Conservation (phyloP, 2,329 filamentous ascomycete species). For the Corinectria fuckeliana region DNA sequence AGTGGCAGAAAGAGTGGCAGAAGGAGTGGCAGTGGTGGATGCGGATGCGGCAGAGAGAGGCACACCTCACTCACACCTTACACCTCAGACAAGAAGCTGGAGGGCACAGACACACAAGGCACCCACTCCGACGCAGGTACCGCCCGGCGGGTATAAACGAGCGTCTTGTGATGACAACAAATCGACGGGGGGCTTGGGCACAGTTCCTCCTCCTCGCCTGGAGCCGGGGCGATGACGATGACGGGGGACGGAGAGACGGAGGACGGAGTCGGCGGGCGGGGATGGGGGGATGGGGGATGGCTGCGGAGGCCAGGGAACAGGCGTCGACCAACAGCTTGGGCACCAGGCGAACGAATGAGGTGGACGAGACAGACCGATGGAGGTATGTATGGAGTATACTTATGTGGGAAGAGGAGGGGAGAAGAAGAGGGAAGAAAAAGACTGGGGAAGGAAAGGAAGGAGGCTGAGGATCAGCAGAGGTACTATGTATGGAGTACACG, state of each 20-base stretch:
- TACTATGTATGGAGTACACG: constrained; percentile 23
- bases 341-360: constrained; percentile 29
- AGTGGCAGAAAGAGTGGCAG: too few relatives aligned
- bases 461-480: constrained; percentile 30
- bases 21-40: background rate
- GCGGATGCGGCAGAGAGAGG: constrained; percentile 13
- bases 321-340: constrained; percentile 26
- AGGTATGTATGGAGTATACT: constrained; percentile 20
- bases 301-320: constrained; percentile 25
- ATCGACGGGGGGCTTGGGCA: background rate
- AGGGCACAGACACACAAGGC: constrained; percentile 19
- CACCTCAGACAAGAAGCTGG: constrained; percentile 8
- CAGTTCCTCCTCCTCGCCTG: constrained; percentile 1
- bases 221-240: constrained; percentile 12
- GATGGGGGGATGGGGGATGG: constrained; percentile 9
- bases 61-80: constrained; percentile 13
- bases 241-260: background rate
- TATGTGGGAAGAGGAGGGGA: constrained; percentile 28
- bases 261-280: background rate
- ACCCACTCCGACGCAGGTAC: constrained; percentile 20
- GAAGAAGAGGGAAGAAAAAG: constrained; percentile 22
- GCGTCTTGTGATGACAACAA: constrained; percentile 9
- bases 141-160: constrained; percentile 18
- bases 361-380: constrained; percentile 14
- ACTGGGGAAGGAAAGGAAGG: constrained; percentile 12